Evolutionary conservation across 768 basidiomycete genomes (phyloP).

Genomic region (Hygrophoropsis aurantiaca): DNA sequence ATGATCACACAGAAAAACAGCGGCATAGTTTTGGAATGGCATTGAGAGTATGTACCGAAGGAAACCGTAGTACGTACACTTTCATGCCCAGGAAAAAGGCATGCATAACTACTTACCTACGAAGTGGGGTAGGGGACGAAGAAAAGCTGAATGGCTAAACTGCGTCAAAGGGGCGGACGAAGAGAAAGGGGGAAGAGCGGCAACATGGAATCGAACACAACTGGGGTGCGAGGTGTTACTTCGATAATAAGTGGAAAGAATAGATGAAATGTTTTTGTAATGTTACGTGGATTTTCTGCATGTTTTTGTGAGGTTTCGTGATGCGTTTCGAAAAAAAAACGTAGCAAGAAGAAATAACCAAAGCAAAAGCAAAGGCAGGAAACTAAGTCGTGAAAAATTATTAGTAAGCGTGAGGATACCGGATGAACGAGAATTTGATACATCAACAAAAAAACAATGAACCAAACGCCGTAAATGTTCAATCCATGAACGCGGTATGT

Average conservation of each 20-base stretch:
- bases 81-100: conserved; percentile 10
- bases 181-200: conserved; percentile 6
- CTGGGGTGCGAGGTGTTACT: conserved; percentile 30
- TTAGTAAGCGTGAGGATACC: conserved; percentile 32
- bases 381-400: conserved; percentile 40
- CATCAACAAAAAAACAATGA: conserved; percentile 27
- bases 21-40: neutral
- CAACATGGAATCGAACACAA: conserved; percentile 15
- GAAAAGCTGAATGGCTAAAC: conserved; percentile 16
- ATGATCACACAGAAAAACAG: too few species aligned
- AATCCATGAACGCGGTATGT: conserved; percentile 37
- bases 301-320: conserved; percentile 39
- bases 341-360: conserved; percentile 38
- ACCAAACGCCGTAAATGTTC: conserved; percentile 28
- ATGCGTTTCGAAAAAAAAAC: conserved; percentile 32
- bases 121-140: conserved; percentile 20
- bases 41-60: neutral
- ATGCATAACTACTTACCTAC: conserved; percentile 49
- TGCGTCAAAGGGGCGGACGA: conserved; percentile 22
- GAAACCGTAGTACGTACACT: neutral
- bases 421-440: conserved; percentile 27
- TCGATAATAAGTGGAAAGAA: conserved; percentile 38
- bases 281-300: conserved; percentile 33
- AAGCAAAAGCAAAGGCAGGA: conserved; percentile 30
- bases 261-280: conserved; percentile 50